A percentile compares a stretch with the other conserved stretches of the same genome.
These are phyloP conservation scores for Phellinidium pouzarii DNA, from an alignment of 1,284 basidiomycete genomes.

Conservation along the genomic window DNA sequence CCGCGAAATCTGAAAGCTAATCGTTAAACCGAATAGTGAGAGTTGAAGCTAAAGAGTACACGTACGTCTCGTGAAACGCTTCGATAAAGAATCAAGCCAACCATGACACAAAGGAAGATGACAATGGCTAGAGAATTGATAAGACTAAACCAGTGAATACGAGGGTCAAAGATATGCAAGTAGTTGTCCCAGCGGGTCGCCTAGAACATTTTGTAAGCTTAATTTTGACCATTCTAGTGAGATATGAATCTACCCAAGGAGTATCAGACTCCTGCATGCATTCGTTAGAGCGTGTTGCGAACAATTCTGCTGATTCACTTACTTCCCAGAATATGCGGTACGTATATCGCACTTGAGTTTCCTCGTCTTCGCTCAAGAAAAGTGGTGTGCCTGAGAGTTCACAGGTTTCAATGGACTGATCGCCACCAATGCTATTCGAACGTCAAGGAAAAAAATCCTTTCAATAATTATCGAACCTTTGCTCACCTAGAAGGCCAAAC, in stretches of 20 bases:
- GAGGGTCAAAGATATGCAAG: slow-evolving; percentile 73
- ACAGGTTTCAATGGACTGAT: slow-evolving; percentile 10
- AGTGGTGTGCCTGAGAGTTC: slow-evolving; percentile 37
- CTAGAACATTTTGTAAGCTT: slow-evolving; percentile 34
- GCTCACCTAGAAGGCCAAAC: slow-evolving; percentile 81
- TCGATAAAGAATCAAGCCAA: slow-evolving; percentile 83
- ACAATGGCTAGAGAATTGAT: slow-evolving; percentile 91
- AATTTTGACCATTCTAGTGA: neutral
- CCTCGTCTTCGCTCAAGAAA: slow-evolving; percentile 52
- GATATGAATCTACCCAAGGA: slow-evolving; percentile 25
- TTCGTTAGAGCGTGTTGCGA: neutral
- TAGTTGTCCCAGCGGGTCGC: slow-evolving; percentile 97
- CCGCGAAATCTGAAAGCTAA: slow-evolving; percentile 70
- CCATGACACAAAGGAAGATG: slow-evolving; percentile 89
- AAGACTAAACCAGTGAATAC: slow-evolving; percentile 89
- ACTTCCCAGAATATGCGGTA: slow-evolving; percentile 87
- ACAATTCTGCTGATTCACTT: slow-evolving; percentile 25
- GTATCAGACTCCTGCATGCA: slow-evolving; percentile 4
- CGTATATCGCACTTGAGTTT: slow-evolving; percentile 79
- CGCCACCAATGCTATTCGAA: slow-evolving; percentile 7
- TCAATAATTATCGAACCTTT: neutral
- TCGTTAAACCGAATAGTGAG: slow-evolving; percentile 32
- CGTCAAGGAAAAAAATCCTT: neutral
- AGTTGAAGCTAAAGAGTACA: slow-evolving; percentile 33
- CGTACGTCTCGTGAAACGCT: slow-evolving; percentile 85